phyloP scores from a whole-genome alignment of 2,329 filamentous ascomycete genomes.

The Periglandula ipomoeae region DNA sequence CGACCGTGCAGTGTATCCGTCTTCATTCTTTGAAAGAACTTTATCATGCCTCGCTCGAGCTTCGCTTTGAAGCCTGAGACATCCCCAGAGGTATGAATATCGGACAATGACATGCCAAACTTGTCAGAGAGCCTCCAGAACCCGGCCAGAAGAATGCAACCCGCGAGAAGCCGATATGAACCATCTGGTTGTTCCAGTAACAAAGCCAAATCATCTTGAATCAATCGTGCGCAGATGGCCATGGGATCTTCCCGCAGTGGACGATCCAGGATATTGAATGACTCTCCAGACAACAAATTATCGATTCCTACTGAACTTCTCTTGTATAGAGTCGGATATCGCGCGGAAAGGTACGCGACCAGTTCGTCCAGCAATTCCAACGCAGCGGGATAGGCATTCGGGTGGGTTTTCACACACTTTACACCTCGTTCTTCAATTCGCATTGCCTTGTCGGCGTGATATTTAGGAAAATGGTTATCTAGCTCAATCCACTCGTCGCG shows the following conservation, averaged over 20 bases:
- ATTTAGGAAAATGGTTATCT: slow-evolving; percentile 68
- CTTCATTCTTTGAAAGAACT: slow-evolving; percentile 65
- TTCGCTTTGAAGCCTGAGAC: slow-evolving; percentile 66
- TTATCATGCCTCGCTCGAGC: slow-evolving; percentile 69
- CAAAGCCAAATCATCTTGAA: slow-evolving; percentile 76
- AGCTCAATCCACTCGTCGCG: slow-evolving; percentile 77
- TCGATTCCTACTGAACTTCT: slow-evolving; percentile 56
- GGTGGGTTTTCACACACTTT: slow-evolving; percentile 60
- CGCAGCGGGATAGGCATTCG: slow-evolving; percentile 62
- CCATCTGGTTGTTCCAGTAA: slow-evolving; percentile 73
- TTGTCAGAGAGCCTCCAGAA: slow-evolving; percentile 83
- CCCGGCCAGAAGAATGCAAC: slow-evolving; percentile 65
- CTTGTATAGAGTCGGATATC: slow-evolving; percentile 64
- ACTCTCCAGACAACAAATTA: slow-evolving; percentile 63
- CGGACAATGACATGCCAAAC: slow-evolving; percentile 65
- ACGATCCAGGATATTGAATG: slow-evolving; percentile 55
- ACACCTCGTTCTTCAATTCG: slow-evolving; percentile 57
- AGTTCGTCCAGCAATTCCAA: slow-evolving; percentile 71
- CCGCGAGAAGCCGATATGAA: slow-evolving; percentile 72
- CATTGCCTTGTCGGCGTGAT: slow-evolving; percentile 59
- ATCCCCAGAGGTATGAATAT: slow-evolving; percentile 70
- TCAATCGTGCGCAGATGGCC: slow-evolving; percentile 59
- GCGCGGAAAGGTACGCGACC: slow-evolving; percentile 57
- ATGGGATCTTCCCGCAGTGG: slow-evolving; percentile 71
- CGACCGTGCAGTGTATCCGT: slow-evolving; percentile 55